These are phyloP conservation scores for Fonsecaea monophora DNA, from an alignment of 2,329 filamentous ascomycete species.

Conservation along the genomic window DNA sequence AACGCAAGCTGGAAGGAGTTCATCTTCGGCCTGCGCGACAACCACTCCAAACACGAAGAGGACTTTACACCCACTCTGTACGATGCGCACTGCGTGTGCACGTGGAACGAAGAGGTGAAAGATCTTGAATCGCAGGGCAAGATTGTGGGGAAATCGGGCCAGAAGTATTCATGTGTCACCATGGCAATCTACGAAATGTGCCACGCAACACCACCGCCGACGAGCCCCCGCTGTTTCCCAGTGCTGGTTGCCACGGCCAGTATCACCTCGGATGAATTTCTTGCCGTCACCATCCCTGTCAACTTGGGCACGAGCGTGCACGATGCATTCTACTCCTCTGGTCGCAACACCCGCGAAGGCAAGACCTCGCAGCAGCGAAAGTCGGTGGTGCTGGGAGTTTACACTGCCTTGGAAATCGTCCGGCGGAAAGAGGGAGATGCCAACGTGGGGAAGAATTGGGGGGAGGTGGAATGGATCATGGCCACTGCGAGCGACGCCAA, in stretches of 20 bases:
- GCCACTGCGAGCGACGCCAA: conserved; percentile 74
- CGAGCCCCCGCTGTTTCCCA: conserved; percentile 43
- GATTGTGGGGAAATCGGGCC: neutral
- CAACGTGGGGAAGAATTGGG: conserved; percentile 59
- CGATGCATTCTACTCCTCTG: conserved; percentile 41
- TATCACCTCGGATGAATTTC: conserved; percentile 35
- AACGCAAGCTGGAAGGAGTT: conserved; percentile 51
- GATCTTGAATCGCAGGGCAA: conserved; percentile 22
- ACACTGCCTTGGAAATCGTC: conserved; percentile 39
- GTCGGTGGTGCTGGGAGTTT: conserved; percentile 39
- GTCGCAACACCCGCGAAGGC: conserved; percentile 41
- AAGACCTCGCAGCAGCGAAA: conserved; percentile 38
- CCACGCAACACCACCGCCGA: conserved; percentile 41
- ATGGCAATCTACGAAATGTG: conserved; percentile 44
- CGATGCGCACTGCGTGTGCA: conserved; percentile 40
- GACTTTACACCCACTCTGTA: conserved; percentile 50
- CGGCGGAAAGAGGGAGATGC: conserved; percentile 11
- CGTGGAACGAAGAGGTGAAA: conserved; percentile 41
- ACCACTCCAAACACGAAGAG: conserved; percentile 51
- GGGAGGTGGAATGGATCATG: conserved; percentile 75
- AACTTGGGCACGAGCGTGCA: conserved; percentile 34
- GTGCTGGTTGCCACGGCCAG: conserved; percentile 43
- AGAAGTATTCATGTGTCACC: conserved; percentile 24
- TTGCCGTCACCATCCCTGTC: conserved; percentile 45
- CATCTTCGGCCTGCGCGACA: conserved; percentile 45